A percentile compares a stretch with the other conserved stretches of the same genome.
Evolutionary conservation across 2,329 filamentous ascomycete genomes (phyloP).

Genomic region (Blumeria graminis): DNA sequence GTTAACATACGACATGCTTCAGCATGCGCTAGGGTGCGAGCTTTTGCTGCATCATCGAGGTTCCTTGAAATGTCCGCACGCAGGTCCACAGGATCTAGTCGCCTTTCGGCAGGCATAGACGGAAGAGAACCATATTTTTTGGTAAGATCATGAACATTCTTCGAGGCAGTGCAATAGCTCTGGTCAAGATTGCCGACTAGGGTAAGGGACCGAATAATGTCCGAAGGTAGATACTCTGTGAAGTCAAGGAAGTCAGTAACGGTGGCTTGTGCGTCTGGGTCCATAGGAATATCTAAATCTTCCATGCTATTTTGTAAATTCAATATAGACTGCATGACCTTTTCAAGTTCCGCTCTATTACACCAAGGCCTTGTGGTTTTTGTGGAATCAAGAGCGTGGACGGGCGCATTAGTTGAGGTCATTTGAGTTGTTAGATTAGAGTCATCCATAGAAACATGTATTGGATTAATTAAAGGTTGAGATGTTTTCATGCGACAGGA

Average conservation of each 20-base stretch:
- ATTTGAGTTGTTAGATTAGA: slow-evolving; percentile 4
- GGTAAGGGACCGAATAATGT: slow-evolving; percentile 39
- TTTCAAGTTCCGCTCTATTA: slow-evolving; percentile 13
- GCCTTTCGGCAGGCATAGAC: slow-evolving; percentile 21
- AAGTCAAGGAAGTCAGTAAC: slow-evolving; percentile 42
- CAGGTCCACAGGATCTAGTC: slow-evolving; percentile 25
- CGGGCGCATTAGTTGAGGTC: slow-evolving; percentile 8
- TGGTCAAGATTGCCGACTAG: slow-evolving; percentile 40
- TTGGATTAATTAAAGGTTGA: slow-evolving; percentile 5
- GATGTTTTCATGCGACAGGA: slow-evolving; percentile 15
- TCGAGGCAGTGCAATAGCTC: slow-evolving; percentile 30
- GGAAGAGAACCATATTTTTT: slow-evolving; percentile 32
- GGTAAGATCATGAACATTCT: slow-evolving; percentile 30
- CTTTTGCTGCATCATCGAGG: slow-evolving; percentile 27
- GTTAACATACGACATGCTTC: slow-evolving; percentile 39
- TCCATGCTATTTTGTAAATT: slow-evolving; percentile 13
- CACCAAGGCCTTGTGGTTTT: slow-evolving; percentile 11
- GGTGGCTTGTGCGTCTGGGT: slow-evolving; percentile 45
- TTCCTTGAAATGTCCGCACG: slow-evolving; percentile 35
- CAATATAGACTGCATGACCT: slow-evolving; percentile 13
- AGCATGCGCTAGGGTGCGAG: slow-evolving; percentile 32
- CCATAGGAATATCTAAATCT: slow-evolving; percentile 18
- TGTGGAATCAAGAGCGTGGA: slow-evolving; percentile 9
- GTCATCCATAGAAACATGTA: slow-evolving; percentile 2
- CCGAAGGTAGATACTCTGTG: slow-evolving; percentile 40